A percentile compares a stretch with the other conserved stretches of the same genome.
Evolutionary conservation across 148 eudicot species (phyloP).

Genomic region (Rhododendron molle): DNA sequence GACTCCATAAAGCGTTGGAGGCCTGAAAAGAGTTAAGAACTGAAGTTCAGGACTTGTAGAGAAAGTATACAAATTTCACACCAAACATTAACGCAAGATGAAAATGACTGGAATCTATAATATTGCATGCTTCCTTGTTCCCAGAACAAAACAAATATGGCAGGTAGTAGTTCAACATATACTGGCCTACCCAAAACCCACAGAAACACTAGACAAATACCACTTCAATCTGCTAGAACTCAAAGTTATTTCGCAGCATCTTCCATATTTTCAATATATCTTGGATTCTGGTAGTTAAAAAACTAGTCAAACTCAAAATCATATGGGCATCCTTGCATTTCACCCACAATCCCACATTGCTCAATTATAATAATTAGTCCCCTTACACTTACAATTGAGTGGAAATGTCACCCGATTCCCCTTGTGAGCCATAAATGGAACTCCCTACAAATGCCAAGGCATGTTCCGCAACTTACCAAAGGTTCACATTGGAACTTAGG

Average conservation of each 20-base stretch:
- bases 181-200: background rate
- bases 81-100: background rate
- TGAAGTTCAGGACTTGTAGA: background rate
- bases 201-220: background rate
- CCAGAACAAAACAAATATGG: background rate
- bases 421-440: background rate
- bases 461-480: background rate
- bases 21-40: slow-evolving; percentile 35
- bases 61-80: background rate
- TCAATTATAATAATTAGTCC: background rate
- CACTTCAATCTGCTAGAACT: background rate
- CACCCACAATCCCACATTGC: background rate
- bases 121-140: background rate
- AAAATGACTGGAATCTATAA: background rate
- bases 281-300: background rate
- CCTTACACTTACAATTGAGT: background rate
- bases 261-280: background rate
- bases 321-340: background rate
- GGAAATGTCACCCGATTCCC: background rate
- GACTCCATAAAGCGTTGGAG: slow-evolving; percentile 82
- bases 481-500: background rate
- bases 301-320: background rate
- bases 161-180: background rate
- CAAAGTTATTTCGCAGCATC: background rate
- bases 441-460: background rate